Evolutionary conservation across 805 yeast species (phyloP), one percentile per base, ranked within the genome.

Genomic region (Jamesozyma gamospora): DNA sequence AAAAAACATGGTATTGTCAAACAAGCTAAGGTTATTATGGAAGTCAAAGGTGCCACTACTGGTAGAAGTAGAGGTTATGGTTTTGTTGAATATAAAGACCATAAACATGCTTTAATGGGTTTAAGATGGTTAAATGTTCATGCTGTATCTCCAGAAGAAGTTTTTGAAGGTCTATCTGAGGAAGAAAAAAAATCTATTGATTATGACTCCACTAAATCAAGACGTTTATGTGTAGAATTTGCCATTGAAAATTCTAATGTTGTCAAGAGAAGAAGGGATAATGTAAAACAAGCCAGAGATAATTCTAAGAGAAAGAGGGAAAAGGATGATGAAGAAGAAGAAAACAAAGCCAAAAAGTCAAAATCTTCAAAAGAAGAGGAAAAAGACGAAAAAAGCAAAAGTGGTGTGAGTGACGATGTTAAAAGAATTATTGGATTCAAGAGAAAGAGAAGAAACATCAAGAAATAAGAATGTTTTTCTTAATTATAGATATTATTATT

Each of bases 11-110:
- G 98, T 65, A 85, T 92, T 30, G 95, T 92, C 3, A 80, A 75
- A 61, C 97, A 92, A 64, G 82, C 96, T 19, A 92, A 92, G 66
- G 80, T 92, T 48, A 82, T 92, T 46, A 82, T 76, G 71, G 98
- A 92, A 64, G 83, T 85, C 33, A 90, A 88, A 59, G 95, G 87
- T 7, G 69, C 90, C 8, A 81, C 80, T 19, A 63, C 71, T 24
- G 98, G 98, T 41, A 74, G 98, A 62, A 79, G 92, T 55, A 80
- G 96, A 69, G 98, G 98, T 44, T 92, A 90, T 55, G 98, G 98
- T 47, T 90, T 92, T 70, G 63, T 92, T 34, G 97, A 92, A 64
- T 87, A 72, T 62, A 78, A 87, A 63, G 95, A 88, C 62, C 98
- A 92, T 62, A 82, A 82, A 62, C 60, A 80, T 46, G 97, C 98